Evolutionary conservation across 2,329 filamentous ascomycete species (phyloP), one percentile per base, ranked within the genome.

Genomic region (Alternaria gaisen): DNA sequence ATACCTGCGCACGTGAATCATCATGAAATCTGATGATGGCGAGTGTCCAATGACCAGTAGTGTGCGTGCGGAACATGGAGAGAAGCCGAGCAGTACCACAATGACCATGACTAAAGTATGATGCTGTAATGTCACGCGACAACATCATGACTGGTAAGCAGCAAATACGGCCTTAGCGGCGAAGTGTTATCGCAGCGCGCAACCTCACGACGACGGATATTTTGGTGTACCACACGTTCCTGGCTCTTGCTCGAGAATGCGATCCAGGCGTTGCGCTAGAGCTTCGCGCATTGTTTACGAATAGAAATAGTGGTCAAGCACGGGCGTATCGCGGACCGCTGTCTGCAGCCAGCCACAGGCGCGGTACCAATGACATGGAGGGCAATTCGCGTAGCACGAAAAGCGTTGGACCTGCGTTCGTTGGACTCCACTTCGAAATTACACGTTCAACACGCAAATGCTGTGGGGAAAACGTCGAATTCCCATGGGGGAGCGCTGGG

Each of bases 331-430:
- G 47, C 56, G 59, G 59, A 61, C 55, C 43, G 60, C 56, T 58
- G 44, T 51, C 60, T 62, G 44, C 56, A 62, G 59, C 56, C 56
- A 62, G 59, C 56, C 60, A 56, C 53, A 44, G 53, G 55, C 40
- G 34, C 41, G 54, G 53, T 58, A 63, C 58, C 53, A 63, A 46
- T 55, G 52, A 40, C 48, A 55, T 42, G 28, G 58, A 51, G 38
- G 46, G 40, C 8, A 16, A 22, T 42, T 24, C 20, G 40, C 20
- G 40, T 46, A 47, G 47, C 42, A 57, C 57, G 42, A 51, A 59
- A 46, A 26, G 58, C 32, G 57, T 53, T 60, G 61, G 61, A 46
- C 56, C 46, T 42, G 60, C 51, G 36, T 51, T 30, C 30, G 56
- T 51, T 50, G 60, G 46, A 52, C 34, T 56, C 48, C 22, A 54